Base-by-base conservation (phyloP, 2,329 filamentous ascomycete genomes). In the Talaromyces piceae region DNA sequence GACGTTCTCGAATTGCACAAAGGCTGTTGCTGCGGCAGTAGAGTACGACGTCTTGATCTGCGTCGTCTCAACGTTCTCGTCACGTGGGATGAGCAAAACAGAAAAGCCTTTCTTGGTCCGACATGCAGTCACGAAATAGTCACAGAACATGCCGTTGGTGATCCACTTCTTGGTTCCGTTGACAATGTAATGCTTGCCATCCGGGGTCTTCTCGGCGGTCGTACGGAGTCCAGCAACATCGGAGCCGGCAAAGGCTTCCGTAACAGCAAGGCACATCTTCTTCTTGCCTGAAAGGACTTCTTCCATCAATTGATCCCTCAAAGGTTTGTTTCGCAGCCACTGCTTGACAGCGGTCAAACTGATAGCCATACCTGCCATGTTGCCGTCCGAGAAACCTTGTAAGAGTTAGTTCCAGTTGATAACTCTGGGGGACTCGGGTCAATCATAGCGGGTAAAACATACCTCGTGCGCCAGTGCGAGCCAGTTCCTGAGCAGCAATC, bases 181-280 rank as follows among this genome's bases (percentile, higher is more conserved):
- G 49, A 81, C 75, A 57, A 79, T 77, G 66, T 87, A 91, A 69
- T 84, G 77, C 65, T 85, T 83, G 44, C 87, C 87, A 63, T 90
- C 86, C 1, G 82, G 70, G 0, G 85, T 88, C 73, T 89, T 88
- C 58, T 78, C 78, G 1, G 87, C 88, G 0, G 87, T 93, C 0
- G 88, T 93, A 55, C 86, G 78, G 31, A 94, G 75, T 13, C 86
- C 83, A 12, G 88, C 87, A 4, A 94, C 88, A 66, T 94, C 89
- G 31, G 80, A 85, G 12, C 88, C 88, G 13, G 88, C 88, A 69
- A 94, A 93, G 0, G 89, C 88, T 70, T 95, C 89, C 1, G 88
- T 93, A 63, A 94, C 89, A 49, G 88, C 88, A 3, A 95, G 75
- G 63, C 86, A 91, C 65, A 93, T 88, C 77, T 91, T 91, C 80